Evolutionary conservation across 208 protist species (phyloP).

Genomic region (Crithidia bombi): DNA sequence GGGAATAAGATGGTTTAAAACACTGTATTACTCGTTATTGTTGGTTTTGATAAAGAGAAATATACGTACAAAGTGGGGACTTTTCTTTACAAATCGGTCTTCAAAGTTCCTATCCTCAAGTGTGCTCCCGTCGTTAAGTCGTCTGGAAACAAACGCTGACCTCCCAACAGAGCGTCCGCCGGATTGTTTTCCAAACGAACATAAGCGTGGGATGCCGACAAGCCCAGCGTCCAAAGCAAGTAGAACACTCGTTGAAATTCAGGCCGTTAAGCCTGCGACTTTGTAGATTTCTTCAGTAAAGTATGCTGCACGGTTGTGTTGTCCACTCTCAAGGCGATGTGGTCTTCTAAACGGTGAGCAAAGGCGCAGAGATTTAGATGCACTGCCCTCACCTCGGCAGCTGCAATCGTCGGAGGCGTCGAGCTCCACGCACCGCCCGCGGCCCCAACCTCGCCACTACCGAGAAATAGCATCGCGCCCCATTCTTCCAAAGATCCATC

Average conservation of each 20-base stretch:
- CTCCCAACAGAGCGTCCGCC: background rate
- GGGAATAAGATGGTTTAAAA: no score
- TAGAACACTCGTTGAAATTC: background rate
- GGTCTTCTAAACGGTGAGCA: background rate
- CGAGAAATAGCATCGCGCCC: constrained; percentile 6
- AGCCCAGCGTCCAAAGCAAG: background rate
- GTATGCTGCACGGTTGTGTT: constrained; percentile 9
- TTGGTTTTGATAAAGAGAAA: background rate
- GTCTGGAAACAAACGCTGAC: background rate
- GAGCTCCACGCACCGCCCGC: background rate
- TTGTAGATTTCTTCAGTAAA: background rate
- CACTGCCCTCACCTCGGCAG: background rate
- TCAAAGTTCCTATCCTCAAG: constrained; percentile 12
- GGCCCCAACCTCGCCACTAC: background rate
- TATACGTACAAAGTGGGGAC: constrained; percentile 1
- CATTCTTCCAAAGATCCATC: constrained; percentile 6
- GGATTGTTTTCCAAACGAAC: constrained; percentile 11
- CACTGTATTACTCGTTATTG: no score
- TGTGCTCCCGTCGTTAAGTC: constrained; percentile 4
- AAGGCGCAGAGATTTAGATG: background rate
- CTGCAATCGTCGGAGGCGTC: background rate
- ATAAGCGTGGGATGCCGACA: background rate
- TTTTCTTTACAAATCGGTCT: constrained; percentile 3
- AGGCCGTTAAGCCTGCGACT: background rate
- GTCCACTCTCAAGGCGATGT: background rate